Evolutionary conservation across 768 basidiomycete species (phyloP).

Genomic region (Mycena maculata): DNA sequence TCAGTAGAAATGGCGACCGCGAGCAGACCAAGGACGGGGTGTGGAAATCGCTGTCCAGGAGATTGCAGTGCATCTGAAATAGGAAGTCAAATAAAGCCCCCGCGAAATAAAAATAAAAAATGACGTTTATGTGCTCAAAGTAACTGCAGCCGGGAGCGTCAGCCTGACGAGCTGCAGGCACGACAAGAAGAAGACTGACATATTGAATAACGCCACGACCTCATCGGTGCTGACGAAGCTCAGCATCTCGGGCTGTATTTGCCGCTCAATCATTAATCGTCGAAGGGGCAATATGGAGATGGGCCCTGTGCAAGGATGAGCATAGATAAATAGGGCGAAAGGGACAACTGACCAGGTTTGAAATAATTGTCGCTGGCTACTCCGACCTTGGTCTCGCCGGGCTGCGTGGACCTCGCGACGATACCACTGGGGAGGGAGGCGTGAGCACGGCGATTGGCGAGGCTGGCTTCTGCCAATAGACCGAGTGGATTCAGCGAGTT

Average conservation of each 20-base stretch:
- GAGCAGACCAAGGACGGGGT: conserved; percentile 95
- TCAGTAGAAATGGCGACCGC: conserved; percentile 93
- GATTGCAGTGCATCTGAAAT: conserved; percentile 77
- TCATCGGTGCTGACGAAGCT: conserved; percentile 90
- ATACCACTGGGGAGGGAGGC: conserved; percentile 55
- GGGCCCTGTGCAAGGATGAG: conserved; percentile 64
- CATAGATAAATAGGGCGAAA: background rate
- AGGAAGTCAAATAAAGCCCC: conserved; percentile 29
- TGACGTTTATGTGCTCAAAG: conserved; percentile 81
- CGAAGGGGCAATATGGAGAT: conserved; percentile 90
- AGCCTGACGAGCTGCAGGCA: conserved; percentile 23
- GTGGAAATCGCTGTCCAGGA: conserved; percentile 90
- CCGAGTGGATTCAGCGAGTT: conserved; percentile 94
- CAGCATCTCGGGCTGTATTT: conserved; percentile 94
- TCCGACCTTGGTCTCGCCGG: conserved; percentile 67
- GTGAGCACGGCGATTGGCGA: conserved; percentile 77
- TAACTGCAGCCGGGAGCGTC: conserved; percentile 56
- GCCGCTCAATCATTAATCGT: conserved; percentile 86
- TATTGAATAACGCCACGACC: conserved; percentile 90
- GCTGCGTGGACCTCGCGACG: conserved; percentile 50
- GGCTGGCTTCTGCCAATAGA: conserved; percentile 88
- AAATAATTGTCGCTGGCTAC: conserved; percentile 92
- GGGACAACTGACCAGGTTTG: conserved; percentile 76
- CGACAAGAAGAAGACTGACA: conserved; percentile 62
- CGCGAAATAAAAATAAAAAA: conserved; percentile 39